These are phyloP conservation scores for Petasospora fabianii DNA, from an alignment of 1,139 yeast genomes.

Conservation along the genomic window DNA sequence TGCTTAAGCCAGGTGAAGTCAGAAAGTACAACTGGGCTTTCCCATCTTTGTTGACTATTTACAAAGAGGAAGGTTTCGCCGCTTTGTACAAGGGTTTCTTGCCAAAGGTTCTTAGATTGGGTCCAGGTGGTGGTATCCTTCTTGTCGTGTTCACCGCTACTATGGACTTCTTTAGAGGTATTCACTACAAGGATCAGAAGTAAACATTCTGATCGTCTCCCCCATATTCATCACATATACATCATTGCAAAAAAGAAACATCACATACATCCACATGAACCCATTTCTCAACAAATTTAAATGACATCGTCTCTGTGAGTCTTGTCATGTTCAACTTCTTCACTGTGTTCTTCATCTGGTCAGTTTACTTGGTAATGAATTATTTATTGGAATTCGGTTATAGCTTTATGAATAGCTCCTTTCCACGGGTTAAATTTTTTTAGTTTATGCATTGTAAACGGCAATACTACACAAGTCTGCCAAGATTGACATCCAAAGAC, in stretches of 20 bases:
- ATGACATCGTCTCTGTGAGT: too few relatives aligned
- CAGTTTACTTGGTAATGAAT: neutral
- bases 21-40: constrained; percentile 90
- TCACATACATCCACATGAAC: too few relatives aligned
- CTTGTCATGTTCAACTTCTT: neutral
- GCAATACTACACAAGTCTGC: neutral
- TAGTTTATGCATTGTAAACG: too few relatives aligned
- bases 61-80: constrained; percentile 82
- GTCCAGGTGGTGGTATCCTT: constrained; percentile 98
- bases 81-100: constrained; percentile 93
- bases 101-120: constrained; percentile 95
- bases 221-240: neutral
- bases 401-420: constrained; percentile 6
- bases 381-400: constrained; percentile 2
- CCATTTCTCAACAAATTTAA: too few relatives aligned
- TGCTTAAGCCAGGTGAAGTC: constrained; percentile 54
- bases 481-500: too few relatives aligned
- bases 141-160: constrained; percentile 91
- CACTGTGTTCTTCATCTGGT: neutral
- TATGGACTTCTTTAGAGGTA: constrained; percentile 86
- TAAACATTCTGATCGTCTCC: neutral
- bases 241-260: too few relatives aligned
- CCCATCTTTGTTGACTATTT: constrained; percentile 73
- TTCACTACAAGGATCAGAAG: constrained; percentile 35
- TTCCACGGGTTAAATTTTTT: constrained; percentile 1